Evolutionary conservation across 139 green algal species (phyloP).

Genomic region (Bryopsis sp.): DNA sequence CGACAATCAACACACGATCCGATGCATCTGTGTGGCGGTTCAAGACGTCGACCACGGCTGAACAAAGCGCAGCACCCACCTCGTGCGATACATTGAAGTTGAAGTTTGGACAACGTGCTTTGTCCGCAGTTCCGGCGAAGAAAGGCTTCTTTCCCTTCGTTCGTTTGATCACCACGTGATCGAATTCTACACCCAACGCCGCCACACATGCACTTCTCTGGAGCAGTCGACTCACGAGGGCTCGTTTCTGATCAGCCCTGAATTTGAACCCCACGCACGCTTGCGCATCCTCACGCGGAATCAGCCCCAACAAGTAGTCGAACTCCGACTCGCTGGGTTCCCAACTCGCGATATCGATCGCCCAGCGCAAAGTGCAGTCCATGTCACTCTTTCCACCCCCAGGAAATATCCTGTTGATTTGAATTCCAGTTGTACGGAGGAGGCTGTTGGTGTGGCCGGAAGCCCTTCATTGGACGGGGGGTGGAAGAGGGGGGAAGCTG

Average conservation of each 20-base stretch:
- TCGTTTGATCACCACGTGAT: conserved; percentile 30
- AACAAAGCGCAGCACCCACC: conserved; percentile 18
- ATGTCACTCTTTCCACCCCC: too few relatives aligned
- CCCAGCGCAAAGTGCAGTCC: conserved; percentile 20
- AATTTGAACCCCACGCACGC: conserved; percentile 14
- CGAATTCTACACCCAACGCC: conserved; percentile 21
- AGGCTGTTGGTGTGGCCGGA: background rate
- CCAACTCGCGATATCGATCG: conserved; percentile 19
- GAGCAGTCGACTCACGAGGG: conserved; percentile 32
- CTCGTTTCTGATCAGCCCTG: conserved; percentile 32
- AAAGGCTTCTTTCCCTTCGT: conserved; percentile 52
- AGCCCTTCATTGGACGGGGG: background rate
- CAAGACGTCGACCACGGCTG: background rate
- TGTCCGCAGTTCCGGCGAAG: background rate
- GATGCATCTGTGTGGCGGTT: background rate
- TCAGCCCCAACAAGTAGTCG: conserved; percentile 5
- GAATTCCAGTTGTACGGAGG: too few relatives aligned
- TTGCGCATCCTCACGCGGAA: conserved; percentile 6
- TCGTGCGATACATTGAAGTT: conserved; percentile 87
- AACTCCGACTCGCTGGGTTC: conserved; percentile 14
- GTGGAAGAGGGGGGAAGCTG: background rate
- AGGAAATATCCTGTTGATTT: too few relatives aligned
- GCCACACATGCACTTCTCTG: conserved; percentile 12
- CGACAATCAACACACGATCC: background rate
- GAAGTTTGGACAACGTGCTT: conserved; percentile 50